These are phyloP conservation scores for Wallacemonas sp. DNA, from an alignment of 208 protist genomes.

Conservation along the genomic window DNA sequence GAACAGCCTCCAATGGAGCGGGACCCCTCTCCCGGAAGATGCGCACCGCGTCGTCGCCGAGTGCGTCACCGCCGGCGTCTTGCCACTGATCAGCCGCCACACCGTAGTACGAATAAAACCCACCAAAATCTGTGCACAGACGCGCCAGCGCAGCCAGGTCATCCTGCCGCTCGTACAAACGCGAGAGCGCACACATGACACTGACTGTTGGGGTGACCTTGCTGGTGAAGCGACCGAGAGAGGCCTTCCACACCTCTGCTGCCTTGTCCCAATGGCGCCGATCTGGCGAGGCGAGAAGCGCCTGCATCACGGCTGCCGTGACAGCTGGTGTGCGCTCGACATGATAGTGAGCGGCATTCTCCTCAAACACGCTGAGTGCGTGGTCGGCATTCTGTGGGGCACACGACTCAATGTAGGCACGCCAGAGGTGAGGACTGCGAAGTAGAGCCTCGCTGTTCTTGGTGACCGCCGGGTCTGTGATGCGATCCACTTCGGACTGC, in stretches of 20 bases:
- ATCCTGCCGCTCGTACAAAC: slow-evolving; percentile 22
- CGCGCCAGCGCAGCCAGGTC: slow-evolving; percentile 17
- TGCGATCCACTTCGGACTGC: slow-evolving; percentile 46
- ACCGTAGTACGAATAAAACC: slow-evolving; percentile 43
- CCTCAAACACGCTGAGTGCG: slow-evolving; percentile 55
- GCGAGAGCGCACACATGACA: slow-evolving; percentile 28
- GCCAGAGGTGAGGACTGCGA: slow-evolving; percentile 60
- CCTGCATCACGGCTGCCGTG: slow-evolving; percentile 60
- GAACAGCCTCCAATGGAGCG: neutral
- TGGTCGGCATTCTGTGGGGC: slow-evolving; percentile 28
- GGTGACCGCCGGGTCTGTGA: slow-evolving; percentile 52
- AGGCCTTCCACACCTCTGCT: slow-evolving; percentile 24
- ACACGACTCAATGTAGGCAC: slow-evolving; percentile 56
- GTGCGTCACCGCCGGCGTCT: neutral
- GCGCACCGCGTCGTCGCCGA: neutral
- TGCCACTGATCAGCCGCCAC: slow-evolving; percentile 32
- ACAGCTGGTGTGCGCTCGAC: slow-evolving; percentile 51
- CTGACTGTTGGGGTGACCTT: slow-evolving; percentile 4
- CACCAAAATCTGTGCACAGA: slow-evolving; percentile 38
- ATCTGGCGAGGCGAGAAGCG: slow-evolving; percentile 27
- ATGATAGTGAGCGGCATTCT: slow-evolving; percentile 44
- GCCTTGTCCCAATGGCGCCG: slow-evolving; percentile 21
- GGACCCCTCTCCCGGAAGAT: neutral
- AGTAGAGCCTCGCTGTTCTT: slow-evolving; percentile 44
- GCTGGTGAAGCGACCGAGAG: neutral